These are phyloP conservation scores for Scytalidium sp. DNA, from an alignment of 2,329 filamentous ascomycete genomes.

Conservation along the genomic window DNA sequence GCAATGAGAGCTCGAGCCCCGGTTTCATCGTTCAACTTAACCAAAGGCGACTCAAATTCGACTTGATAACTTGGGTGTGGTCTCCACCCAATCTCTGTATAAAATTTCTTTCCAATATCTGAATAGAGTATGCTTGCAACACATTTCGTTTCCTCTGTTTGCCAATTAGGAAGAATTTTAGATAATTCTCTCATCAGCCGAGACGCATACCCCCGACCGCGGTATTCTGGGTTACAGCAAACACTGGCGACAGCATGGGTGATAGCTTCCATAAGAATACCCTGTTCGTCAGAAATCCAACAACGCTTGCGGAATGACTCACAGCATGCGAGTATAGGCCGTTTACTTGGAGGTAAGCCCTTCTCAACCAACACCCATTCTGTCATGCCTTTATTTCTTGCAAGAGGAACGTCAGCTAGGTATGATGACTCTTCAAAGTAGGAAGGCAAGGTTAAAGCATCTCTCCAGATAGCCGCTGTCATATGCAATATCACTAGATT, in stretches of 20 bases:
- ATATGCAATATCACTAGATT: constrained; percentile 48
- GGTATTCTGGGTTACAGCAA: constrained; percentile 63
- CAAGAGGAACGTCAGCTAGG: constrained; percentile 49
- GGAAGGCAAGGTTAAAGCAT: constrained; percentile 45
- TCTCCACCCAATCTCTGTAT: constrained; percentile 72
- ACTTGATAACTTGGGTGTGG: constrained; percentile 69
- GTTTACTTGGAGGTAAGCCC: constrained; percentile 30
- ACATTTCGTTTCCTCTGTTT: constrained; percentile 36
- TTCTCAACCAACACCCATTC: constrained; percentile 60
- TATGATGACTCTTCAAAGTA: constrained; percentile 57
- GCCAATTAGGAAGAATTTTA: constrained; percentile 45
- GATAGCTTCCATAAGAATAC: constrained; percentile 47
- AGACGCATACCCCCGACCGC: constrained; percentile 71
- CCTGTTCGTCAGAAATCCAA: constrained; percentile 36
- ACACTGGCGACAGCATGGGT: constrained; percentile 76
- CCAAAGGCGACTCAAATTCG: constrained; percentile 49
- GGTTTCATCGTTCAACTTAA: constrained; percentile 3
- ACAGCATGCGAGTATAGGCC: constrained; percentile 59
- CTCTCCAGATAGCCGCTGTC: constrained; percentile 55
- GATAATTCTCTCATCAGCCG: constrained; percentile 69
- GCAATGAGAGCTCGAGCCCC: constrained; percentile 47
- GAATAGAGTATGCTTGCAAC: constrained; percentile 73
- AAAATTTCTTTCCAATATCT: constrained; percentile 80
- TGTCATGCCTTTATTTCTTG: constrained; percentile 53
- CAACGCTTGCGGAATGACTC: constrained; percentile 60